phyloP scores from a whole-genome alignment of 75 land plant genomes.

The Sequoiadendron giganteum region DNA sequence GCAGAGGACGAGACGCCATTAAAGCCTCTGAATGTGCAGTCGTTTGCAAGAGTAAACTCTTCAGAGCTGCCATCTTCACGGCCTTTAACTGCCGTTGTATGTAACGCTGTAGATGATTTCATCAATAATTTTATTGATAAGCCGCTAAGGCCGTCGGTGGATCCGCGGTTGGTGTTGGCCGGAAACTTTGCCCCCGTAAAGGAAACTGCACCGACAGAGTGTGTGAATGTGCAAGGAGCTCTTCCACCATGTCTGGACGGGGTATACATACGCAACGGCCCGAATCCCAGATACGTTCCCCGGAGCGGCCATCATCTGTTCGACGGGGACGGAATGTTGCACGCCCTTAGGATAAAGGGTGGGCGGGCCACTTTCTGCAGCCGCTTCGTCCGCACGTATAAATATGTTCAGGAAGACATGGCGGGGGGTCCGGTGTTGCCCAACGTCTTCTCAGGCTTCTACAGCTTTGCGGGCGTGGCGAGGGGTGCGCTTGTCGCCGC shows the following conservation, averaged over 20 bases:
- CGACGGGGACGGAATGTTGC: conserved; percentile 85
- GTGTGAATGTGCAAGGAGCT: conserved; percentile 43
- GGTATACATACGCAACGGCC: conserved; percentile 75
- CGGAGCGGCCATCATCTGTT: conserved; percentile 64
- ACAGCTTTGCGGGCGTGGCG: conserved; percentile 62
- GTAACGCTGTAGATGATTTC: conserved; percentile 27
- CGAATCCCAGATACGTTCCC: conserved; percentile 64
- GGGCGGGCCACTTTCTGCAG: conserved; percentile 49
- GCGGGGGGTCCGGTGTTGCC: conserved; percentile 66
- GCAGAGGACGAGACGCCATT: background rate
- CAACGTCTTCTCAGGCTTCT: conserved; percentile 63
- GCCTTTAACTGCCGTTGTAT: conserved; percentile 17
- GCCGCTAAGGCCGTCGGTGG: conserved; percentile 40
- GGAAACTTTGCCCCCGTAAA: conserved; percentile 76
- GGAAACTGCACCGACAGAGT: conserved; percentile 40
- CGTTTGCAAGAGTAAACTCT: background rate
- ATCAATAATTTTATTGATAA: conserved; percentile 18
- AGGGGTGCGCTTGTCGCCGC: conserved; percentile 43
- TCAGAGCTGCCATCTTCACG: background rate
- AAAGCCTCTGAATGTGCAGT: background rate
- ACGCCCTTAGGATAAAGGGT: conserved; percentile 35
- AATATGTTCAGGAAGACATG: conserved; percentile 47
- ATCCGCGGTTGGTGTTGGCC: conserved; percentile 63
- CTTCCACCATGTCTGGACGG: conserved; percentile 53
- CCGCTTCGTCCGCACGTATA: conserved; percentile 61